Percentiles rank a stretch among this genome's conserved stretches.
Conservation (phyloP, 192 early-diverging fungal genomes). For the Backusella morwellensis region DNA sequence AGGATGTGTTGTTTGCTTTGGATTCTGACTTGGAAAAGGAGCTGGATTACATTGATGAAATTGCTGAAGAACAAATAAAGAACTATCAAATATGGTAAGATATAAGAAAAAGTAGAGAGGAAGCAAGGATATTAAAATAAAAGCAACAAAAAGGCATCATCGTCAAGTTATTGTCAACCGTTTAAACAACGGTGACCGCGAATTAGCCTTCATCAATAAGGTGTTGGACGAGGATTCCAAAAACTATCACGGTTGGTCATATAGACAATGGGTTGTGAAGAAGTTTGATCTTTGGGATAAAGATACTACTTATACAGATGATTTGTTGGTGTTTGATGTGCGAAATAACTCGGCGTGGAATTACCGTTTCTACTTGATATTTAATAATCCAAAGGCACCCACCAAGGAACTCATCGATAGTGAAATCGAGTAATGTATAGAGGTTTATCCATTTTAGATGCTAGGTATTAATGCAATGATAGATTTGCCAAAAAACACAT, state of each 20-base stretch:
- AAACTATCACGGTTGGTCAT: conserved; percentile 98
- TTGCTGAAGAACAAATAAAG: conserved; percentile 79
- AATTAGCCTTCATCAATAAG: conserved; percentile 70
- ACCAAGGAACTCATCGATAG: conserved; percentile 42
- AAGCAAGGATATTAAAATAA: background rate
- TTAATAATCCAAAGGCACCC: conserved; percentile 32
- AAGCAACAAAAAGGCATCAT: conserved; percentile 62
- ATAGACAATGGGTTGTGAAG: conserved; percentile 86
- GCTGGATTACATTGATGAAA: conserved; percentile 71
- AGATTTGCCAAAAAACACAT: conserved; percentile 72
- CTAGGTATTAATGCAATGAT: background rate
- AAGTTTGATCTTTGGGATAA: conserved; percentile 75
- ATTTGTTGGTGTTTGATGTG: conserved; percentile 75
- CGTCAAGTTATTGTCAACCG: conserved; percentile 72
- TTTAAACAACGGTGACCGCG: conserved; percentile 50
- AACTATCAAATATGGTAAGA: conserved; percentile 93
- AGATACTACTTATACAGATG: conserved; percentile 76
- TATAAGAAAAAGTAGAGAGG: background rate
- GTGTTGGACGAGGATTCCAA: conserved; percentile 84
- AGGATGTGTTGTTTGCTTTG: conserved; percentile 71
- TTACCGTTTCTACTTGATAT: conserved; percentile 84
- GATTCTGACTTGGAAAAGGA: conserved; percentile 65
- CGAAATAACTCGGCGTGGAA: conserved; percentile 99
- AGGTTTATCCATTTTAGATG: background rate
- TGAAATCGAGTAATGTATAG: conserved; percentile 66